Evolutionary conservation across 192 early-diverging fungal genomes (phyloP).

Genomic region (Hyaloraphidium curvatum): DNA sequence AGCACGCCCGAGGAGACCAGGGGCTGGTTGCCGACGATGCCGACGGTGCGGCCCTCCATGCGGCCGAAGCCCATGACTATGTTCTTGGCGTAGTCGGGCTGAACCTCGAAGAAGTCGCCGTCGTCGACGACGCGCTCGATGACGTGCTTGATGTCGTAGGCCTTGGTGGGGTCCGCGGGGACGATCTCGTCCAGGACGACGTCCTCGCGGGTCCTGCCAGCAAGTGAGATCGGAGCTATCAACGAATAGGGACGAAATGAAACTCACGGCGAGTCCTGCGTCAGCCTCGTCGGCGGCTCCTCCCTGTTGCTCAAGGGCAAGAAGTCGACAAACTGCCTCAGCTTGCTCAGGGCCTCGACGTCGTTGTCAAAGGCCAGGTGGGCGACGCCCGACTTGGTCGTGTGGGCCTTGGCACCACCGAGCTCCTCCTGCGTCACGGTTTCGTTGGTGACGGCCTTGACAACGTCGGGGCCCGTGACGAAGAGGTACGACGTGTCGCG

Average conservation of each 20-base stretch:
- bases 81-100: constrained; percentile 79
- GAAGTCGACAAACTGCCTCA: constrained; percentile 74
- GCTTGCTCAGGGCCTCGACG: constrained; percentile 58
- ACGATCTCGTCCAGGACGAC: constrained; percentile 65
- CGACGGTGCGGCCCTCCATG: constrained; percentile 64
- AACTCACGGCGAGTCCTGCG: constrained; percentile 33
- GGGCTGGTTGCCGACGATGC: constrained; percentile 87
- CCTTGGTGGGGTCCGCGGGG: constrained; percentile 72
- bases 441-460: constrained; percentile 91
- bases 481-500: constrained; percentile 84
- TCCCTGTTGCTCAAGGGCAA: constrained; percentile 69
- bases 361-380: constrained; percentile 88
- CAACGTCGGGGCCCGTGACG: constrained; percentile 92
- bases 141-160: constrained; percentile 88
- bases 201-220: constrained; percentile 36
- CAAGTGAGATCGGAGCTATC: not conserved
- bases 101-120: constrained; percentile 73
- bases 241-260: not conserved
- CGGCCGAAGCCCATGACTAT: constrained; percentile 81
- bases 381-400: constrained; percentile 77
- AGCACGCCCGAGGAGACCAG: constrained; percentile 85
- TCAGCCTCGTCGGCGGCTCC: constrained; percentile 34
- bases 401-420: constrained; percentile 79
- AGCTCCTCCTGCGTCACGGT: constrained; percentile 84
- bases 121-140: constrained; percentile 63